Percentiles rank a stretch among this genome's conserved stretches.
phyloP scores from a whole-genome alignment of 495 filamentous ascomycete species.

The Haplographium delicatum region DNA sequence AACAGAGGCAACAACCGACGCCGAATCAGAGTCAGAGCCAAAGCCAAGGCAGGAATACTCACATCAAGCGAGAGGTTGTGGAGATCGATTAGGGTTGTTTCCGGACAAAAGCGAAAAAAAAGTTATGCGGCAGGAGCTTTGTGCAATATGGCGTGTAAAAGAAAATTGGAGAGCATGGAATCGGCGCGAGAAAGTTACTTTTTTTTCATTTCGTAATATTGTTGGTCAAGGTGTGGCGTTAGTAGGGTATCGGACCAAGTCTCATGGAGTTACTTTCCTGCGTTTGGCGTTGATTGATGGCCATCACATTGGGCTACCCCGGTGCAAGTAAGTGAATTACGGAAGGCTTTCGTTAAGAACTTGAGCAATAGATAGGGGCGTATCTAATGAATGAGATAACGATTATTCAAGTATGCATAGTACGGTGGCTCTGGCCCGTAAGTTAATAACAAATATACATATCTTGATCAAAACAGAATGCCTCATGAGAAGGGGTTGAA shows the following conservation, averaged over 20 bases:
- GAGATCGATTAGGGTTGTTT: conserved; percentile 25
- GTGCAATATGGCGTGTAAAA: too few species aligned
- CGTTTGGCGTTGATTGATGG: conserved; percentile 6
- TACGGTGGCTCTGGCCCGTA: too few species aligned
- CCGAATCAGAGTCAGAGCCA: conserved; percentile 19
- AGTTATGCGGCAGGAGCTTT: neutral
- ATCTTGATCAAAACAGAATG: too few species aligned
- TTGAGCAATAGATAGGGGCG: neutral
- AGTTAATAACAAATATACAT: too few species aligned
- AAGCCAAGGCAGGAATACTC: conserved; percentile 17
- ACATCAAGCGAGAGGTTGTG: conserved; percentile 16
- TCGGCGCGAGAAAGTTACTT: conserved; percentile 17
- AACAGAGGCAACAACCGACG: conserved; percentile 8
- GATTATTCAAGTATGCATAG: neutral
- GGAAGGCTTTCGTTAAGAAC: neutral
- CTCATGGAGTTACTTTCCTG: conserved; percentile 6
- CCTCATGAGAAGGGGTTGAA: too few species aligned
- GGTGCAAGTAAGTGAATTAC: neutral
- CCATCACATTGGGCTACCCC: neutral
- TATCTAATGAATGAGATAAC: neutral
- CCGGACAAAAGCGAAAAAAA: too few species aligned
- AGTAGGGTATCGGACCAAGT: conserved; percentile 1
- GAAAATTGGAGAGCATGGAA: conserved; percentile 8
- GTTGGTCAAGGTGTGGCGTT: neutral
- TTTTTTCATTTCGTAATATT: conserved; percentile 10